Evolutionary conservation across 176 grass and related monocot genomes (phyloP).

Genomic region (Rhynchospora breviuscula): DNA sequence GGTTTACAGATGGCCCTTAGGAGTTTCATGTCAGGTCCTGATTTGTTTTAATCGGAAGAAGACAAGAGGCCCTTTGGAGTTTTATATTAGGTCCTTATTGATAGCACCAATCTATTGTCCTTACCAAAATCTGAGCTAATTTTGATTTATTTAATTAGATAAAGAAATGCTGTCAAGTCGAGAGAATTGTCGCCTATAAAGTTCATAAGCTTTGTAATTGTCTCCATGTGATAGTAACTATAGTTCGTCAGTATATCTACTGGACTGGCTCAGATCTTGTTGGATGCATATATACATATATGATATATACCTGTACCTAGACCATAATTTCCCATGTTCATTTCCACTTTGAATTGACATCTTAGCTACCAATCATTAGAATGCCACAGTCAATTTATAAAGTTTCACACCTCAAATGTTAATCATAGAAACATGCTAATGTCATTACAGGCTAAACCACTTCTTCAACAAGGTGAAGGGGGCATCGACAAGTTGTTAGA

Average conservation of each 20-base stretch:
- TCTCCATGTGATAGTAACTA: background rate
- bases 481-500: conserved; percentile 34
- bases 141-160: background rate
- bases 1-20: background rate
- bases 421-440: background rate
- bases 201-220: background rate
- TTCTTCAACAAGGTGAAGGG: conserved; percentile 35
- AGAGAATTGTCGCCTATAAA: background rate
- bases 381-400: background rate
- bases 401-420: background rate
- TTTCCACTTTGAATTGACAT: background rate
- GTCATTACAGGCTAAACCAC: conserved; percentile 41
- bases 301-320: background rate
- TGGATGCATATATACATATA: background rate
- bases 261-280: background rate
- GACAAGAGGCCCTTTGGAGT: background rate
- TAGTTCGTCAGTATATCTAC: background rate
- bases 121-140: background rate
- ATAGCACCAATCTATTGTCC: background rate
- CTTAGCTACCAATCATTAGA: background rate
- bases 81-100: background rate
- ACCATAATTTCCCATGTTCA: background rate
- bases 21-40: background rate
- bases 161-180: background rate
- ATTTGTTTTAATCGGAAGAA: no score